Conservation (phyloP, 768 basidiomycete species). For the Tricholoma matsutake region DNA sequence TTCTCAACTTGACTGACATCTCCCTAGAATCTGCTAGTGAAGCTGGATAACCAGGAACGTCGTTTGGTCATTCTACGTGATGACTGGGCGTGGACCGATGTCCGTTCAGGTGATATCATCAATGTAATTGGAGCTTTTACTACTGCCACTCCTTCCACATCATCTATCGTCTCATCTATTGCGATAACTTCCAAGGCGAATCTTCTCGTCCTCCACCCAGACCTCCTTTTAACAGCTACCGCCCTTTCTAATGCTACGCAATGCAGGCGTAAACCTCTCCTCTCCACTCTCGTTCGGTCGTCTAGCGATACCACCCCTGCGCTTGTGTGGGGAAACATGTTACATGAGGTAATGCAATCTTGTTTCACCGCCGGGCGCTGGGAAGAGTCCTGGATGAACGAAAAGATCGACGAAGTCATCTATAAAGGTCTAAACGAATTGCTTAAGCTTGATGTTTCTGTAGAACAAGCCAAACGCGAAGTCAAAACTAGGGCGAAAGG, state of each 20-base stretch:
- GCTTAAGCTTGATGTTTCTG: slow-evolving; percentile 51
- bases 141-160: slow-evolving; percentile 27
- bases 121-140: slow-evolving; percentile 63
- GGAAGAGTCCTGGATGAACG: slow-evolving; percentile 62
- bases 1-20: not conserved
- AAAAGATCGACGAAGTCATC: slow-evolving; percentile 55
- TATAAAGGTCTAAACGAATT: slow-evolving; percentile 55
- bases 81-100: slow-evolving; percentile 71
- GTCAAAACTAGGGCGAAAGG: slow-evolving; percentile 62
- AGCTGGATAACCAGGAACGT: slow-evolving; percentile 35
- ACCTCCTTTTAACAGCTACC: slow-evolving; percentile 88
- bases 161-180: slow-evolving; percentile 43
- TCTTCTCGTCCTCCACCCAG: slow-evolving; percentile 86
- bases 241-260: slow-evolving; percentile 79
- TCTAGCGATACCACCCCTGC: slow-evolving; percentile 60
- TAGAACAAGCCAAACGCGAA: slow-evolving; percentile 66
- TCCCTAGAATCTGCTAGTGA: slow-evolving; percentile 49
- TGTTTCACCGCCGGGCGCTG: slow-evolving; percentile 63
- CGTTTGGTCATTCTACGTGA: slow-evolving; percentile 63
- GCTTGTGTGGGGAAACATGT: slow-evolving; percentile 87
- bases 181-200: slow-evolving; percentile 61
- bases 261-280: slow-evolving; percentile 84
- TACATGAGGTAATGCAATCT: slow-evolving; percentile 88
- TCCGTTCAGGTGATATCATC: slow-evolving; percentile 68
- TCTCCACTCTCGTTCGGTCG: slow-evolving; percentile 61